Base-by-base conservation (phyloP, 495 filamentous ascomycete species). In the Ramalina intermedia region DNA sequence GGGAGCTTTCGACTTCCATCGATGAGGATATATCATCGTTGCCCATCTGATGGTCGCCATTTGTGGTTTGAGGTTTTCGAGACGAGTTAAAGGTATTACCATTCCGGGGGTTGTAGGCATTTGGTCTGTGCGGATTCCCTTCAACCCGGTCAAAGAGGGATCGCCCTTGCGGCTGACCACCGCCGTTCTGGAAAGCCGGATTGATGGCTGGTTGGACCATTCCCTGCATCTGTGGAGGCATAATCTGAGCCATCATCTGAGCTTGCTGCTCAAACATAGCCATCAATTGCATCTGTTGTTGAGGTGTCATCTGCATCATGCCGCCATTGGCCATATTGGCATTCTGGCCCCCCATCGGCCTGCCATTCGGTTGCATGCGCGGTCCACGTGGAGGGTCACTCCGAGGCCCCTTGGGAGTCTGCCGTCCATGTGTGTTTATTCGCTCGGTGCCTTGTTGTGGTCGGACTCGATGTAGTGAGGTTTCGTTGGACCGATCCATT, bases 201-300 rank as follows among this genome's bases (percentile, higher is more conserved):
- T 76, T 79, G 48, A 75, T 64, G 4, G 66, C 69, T 6, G 76
- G 69, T 3, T 64, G 60, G 41, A 66, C 56, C 41, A 70, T 72
- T 37, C 68, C 68, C 38, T 65, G 67, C 65, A 74, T 75, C 42
- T 59, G 53, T 18, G 63, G 60, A 6, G 62, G 56, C 39, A 69
- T 56, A 8, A 69, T 62, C 52, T 81, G 77, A 43, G 81, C 75
- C 75, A 96, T 88, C 73, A 94, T 79, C 24, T 81, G 77, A 26
- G 82, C 85, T 59, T 96, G 88, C 58, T 96, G 85, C 61, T 96
- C 87, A 26, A 89, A 77, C 69, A 95, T 81, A 27, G 82, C 72
- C 66, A 84, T 81, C 33, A 94, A 67, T 29, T 88, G 79, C 69
- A 88, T 81, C 59, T 87, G 84, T 55, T 82, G 80, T 51, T 84